Conservation (phyloP, 176 grass and related monocot species). For the Raddia distichophylla region DNA sequence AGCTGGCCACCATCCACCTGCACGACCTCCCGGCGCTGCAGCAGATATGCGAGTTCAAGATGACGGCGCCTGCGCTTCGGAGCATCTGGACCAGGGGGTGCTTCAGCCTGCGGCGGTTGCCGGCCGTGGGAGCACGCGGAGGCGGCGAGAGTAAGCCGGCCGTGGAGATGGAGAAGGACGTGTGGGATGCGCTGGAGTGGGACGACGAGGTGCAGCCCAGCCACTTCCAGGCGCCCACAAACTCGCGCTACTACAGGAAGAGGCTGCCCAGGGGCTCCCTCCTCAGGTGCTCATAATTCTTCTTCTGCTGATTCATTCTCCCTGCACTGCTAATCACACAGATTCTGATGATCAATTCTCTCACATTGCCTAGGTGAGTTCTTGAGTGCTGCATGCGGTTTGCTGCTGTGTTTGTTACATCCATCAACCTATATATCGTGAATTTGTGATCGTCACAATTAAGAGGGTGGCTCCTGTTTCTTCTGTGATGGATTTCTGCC, state of each 20-base stretch:
- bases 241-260: slow-evolving; percentile 24
- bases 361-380: too few species aligned
- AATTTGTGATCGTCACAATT: too few species aligned
- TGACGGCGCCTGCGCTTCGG: not conserved
- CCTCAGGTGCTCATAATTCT: slow-evolving; percentile 2
- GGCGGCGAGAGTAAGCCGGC: not conserved
- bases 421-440: not conserved
- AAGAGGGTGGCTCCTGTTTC: too few species aligned
- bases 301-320: too few species aligned
- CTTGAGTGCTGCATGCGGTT: too few species aligned
- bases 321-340: too few species aligned
- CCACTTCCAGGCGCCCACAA: not conserved
- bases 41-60: not conserved
- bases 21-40: not conserved
- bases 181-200: slow-evolving; percentile 7
- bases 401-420: too few species aligned
- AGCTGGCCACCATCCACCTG: not conserved
- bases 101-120: not conserved
- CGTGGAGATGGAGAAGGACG: not conserved
- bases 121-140: not conserved
- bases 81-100: not conserved
- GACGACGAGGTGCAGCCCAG: not conserved
- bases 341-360: too few species aligned
- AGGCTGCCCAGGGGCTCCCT: not conserved
- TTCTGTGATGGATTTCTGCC: too few species aligned